Percentiles rank a stretch among this genome's conserved stretches.
phyloP scores from a whole-genome alignment of 371 early-diverging fungal species.

The Mortierella sp. region DNA sequence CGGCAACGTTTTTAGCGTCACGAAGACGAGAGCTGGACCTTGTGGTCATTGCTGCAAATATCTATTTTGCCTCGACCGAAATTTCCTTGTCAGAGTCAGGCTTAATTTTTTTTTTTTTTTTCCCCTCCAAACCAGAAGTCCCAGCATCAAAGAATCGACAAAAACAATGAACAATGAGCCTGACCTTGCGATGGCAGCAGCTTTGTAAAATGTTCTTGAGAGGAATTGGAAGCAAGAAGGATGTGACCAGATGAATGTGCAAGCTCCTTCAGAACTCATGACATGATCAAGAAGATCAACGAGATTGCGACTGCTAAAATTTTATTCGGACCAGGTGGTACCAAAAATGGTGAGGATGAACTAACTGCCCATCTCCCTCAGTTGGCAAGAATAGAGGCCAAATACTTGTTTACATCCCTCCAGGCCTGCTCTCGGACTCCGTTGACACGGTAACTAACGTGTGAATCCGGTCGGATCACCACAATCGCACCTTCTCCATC shows the following conservation, averaged over 20 bases:
- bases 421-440: conserved; percentile 23
- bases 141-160: too few relatives aligned
- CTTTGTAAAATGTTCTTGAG: neutral
- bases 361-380: too few relatives aligned
- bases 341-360: too few relatives aligned
- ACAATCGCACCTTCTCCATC: conserved; percentile 29
- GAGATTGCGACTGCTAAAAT: too few relatives aligned
- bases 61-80: neutral
- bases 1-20: conserved; percentile 14
- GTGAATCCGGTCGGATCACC: conserved; percentile 35
- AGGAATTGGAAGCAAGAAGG: neutral
- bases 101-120: neutral
- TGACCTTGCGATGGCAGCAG: too few relatives aligned
- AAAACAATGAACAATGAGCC: too few relatives aligned
- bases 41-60: conserved; percentile 24
- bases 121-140: too few relatives aligned
- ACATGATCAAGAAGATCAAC: neutral
- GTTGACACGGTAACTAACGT: conserved; percentile 35
- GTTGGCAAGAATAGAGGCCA: too few relatives aligned
- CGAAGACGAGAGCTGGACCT: conserved; percentile 38
- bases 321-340: too few relatives aligned
- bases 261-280: too few relatives aligned
- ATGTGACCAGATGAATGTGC: neutral
- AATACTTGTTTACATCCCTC: conserved; percentile 23
- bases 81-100: neutral